Evolutionary conservation across 2,329 filamentous ascomycete species (phyloP), one percentile per base, ranked within the genome.

Genomic region (Emergomyces africanus): DNA sequence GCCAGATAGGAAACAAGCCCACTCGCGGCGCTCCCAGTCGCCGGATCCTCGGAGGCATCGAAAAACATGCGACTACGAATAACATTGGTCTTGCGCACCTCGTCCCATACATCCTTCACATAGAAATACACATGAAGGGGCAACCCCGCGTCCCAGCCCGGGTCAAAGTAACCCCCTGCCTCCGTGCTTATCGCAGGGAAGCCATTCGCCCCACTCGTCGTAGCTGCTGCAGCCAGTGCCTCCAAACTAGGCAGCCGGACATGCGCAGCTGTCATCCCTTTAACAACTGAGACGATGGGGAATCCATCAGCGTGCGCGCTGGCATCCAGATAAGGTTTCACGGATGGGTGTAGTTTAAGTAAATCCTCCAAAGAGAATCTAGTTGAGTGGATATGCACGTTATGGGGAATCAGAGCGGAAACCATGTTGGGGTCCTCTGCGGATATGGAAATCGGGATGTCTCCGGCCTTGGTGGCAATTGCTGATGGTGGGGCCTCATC

Each of bases 321-420:
- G 23, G 64, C 61, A 14, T 67, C 62, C 18, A 64, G 55, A 37
- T 59, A 61, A 5, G 63, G 63, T 53, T 66, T 61, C 33, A 67
- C 56, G 12, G 63, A 62, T 28, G 66, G 66, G 51, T 69, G 66
- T 12, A 63, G 58, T 25, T 60, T 55, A 33, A 70, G 61, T 18
- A 69, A 50, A 28, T 64, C 65, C 33, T 67, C 59, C 28, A 66
- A 55, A 10, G 67, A 64, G 48, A 72, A 67, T 3, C 62, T 64
- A n/a, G 66, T 60, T 18, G 65, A 64, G 71, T 90, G 87, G 59
- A 84, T 67, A 65, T 82, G 86, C 63, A 86, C 78, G 62, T 86
- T 77, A 68, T 89, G 85, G 41, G 87, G 86, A 63, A 91, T 85
- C 2, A 70, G 72, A 9, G 86, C 86, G 57, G 77, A 79, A 4